Base-by-base conservation (phyloP, 495 filamentous ascomycete species). In the Letharia lupina region DNA sequence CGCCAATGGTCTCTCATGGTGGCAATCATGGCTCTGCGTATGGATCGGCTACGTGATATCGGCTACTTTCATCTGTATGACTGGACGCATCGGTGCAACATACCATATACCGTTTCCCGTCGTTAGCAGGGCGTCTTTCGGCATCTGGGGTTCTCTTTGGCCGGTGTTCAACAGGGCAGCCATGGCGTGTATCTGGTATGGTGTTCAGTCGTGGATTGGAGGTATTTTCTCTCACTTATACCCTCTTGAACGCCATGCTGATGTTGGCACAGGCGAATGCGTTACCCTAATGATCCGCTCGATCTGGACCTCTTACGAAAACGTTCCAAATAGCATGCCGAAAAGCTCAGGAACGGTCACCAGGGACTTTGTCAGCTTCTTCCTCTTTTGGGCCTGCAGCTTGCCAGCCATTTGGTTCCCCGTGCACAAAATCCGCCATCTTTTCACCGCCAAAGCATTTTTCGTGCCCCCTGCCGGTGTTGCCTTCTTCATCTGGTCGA, bases 91-190 rank as follows among this genome's bases (percentile, higher is more conserved):
- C 68, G 91, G 91, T 62, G 89, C 91, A n/a, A 87, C 85, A 40
- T 96, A 96, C 77, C 88, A 93, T 75, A 90, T 94, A 59, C 89
- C 89, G 4, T 96, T 94, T 74, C 91, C 91, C 5, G 91, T 96
- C 37, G 85, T 89, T 20, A 80, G 78, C 57, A 80, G 91, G 66
- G 82, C 88, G 4, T 87, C 86, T 0, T 96, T 96, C 70, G 91
- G 91, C 48, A 89, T 94, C 66, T 96, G 89, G 87, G 91, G 91
- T 4, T 86, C 83, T 45, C 76, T 96, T 61, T 96, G 92, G 92
- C 92, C 93, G 2, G 88, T 96, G 6, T 86, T 97, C 69, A 96
- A 96, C 72, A 83, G 93, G 45, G 89, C 91, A 16, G 91, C 85
- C 8, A 94, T 96, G 87, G 89, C 91, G 39, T 86, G 89, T 75